Evolutionary conservation across 2,329 filamentous ascomycete species (phyloP).

Genomic region (Trichoderma endophyticum): DNA sequence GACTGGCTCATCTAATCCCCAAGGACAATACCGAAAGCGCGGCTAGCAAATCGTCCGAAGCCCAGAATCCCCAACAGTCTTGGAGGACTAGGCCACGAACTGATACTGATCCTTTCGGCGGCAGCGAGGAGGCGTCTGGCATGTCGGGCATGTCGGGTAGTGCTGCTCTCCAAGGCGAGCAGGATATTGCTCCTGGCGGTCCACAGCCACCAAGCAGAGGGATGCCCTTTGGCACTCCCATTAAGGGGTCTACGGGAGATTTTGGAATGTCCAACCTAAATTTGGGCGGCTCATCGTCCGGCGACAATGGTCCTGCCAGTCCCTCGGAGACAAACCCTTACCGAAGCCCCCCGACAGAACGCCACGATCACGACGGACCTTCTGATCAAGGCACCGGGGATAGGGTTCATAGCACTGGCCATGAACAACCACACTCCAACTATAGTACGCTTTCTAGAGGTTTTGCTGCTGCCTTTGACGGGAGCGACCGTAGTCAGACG

Average conservation of each 20-base stretch:
- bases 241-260: constrained; percentile 54
- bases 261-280: constrained; percentile 62
- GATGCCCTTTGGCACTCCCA: constrained; percentile 50
- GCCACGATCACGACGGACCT: constrained; percentile 60
- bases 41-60: constrained; percentile 49
- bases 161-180: constrained; percentile 70
- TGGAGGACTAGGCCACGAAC: constrained; percentile 63
- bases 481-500: constrained; percentile 87
- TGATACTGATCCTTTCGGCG: constrained; percentile 70
- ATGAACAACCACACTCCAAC: constrained; percentile 40
- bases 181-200: constrained; percentile 57
- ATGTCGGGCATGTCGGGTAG: constrained; percentile 51
- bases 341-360: constrained; percentile 80
- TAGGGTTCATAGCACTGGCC: constrained; percentile 42
- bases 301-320: constrained; percentile 70
- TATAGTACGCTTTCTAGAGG: constrained; percentile 56
- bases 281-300: constrained; percentile 48
- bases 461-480: constrained; percentile 56
- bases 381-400: constrained; percentile 50
- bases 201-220: constrained; percentile 33
- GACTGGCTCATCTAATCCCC: constrained; percentile 79
- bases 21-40: constrained; percentile 72
- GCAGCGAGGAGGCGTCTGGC: constrained; percentile 44
- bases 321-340: constrained; percentile 96
- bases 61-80: constrained; percentile 40